Evolutionary conservation across 1,284 basidiomycete genomes (phyloP).

Genomic region (Ustilago nuda): DNA sequence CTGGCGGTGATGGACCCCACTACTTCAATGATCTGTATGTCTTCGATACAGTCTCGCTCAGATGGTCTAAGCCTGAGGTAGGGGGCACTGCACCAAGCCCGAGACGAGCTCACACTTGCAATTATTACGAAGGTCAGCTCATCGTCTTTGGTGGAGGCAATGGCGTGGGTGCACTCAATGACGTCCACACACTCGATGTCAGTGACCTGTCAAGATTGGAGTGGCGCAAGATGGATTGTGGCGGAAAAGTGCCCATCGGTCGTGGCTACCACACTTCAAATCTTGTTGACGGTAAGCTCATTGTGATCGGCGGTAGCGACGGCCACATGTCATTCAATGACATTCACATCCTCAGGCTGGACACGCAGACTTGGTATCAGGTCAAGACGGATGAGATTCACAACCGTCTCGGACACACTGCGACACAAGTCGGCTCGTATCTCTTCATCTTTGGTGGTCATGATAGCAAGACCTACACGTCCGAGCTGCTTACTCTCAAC

Average conservation of each 20-base stretch:
- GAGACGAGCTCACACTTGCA: constrained; percentile 86
- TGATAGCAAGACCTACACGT: constrained; percentile 81
- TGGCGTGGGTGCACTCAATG: constrained; percentile 86
- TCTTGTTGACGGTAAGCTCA: constrained; percentile 84
- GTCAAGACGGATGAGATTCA: constrained; percentile 54
- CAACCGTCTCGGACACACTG: constrained; percentile 81
- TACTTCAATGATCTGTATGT: constrained; percentile 78
- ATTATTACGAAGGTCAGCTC: constrained; percentile 79
- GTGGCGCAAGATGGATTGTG: constrained; percentile 73
- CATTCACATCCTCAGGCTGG: constrained; percentile 84
- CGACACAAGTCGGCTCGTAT: constrained; percentile 92
- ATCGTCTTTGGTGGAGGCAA: constrained; percentile 93
- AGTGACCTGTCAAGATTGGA: constrained; percentile 73
- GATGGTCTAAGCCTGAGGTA: constrained; percentile 54
- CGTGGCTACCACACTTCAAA: constrained; percentile 92
- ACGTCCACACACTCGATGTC: constrained; percentile 87
- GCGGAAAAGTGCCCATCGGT: constrained; percentile 71
- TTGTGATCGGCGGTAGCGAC: constrained; percentile 79
- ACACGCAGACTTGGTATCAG: constrained; percentile 44
- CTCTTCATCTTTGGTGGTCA: constrained; percentile 90
- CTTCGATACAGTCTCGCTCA: constrained; percentile 76
- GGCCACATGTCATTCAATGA: constrained; percentile 80
- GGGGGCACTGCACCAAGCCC: constrained; percentile 73
- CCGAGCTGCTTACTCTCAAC: constrained; percentile 85
- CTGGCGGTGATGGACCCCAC: constrained; percentile 82